A percentile compares a stretch with the other conserved stretches of the same genome.
phyloP scores from a whole-genome alignment of 371 early-diverging fungal species.

The Gilbertella persicaria region DNA sequence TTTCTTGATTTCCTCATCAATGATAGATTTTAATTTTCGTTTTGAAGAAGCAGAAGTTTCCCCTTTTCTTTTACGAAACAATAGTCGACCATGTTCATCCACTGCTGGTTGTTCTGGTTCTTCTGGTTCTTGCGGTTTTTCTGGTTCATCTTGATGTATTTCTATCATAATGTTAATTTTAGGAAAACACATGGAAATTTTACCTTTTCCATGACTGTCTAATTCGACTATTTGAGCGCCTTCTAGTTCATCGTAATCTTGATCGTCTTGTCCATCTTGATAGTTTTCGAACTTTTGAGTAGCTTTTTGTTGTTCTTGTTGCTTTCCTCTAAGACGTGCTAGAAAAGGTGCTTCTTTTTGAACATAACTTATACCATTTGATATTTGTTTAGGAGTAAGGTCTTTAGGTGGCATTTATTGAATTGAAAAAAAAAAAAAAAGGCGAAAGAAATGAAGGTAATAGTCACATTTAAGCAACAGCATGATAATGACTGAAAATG shows the following conservation, averaged over 20 bases:
- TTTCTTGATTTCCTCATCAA: conserved; percentile 23
- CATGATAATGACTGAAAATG: conserved; percentile 5
- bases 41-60: conserved; percentile 8
- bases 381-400: conserved; percentile 48
- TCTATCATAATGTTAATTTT: no score
- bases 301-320: conserved; percentile 22
- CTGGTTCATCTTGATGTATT: conserved; percentile 30
- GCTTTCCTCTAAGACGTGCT: conserved; percentile 33
- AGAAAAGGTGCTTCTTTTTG: conserved; percentile 52
- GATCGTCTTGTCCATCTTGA: conserved; percentile 48
- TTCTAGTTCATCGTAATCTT: conserved; percentile 50
- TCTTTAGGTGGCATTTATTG: conserved; percentile 28
- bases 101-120: conserved; percentile 33
- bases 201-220: conserved; percentile 52
- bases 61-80: conserved; percentile 39
- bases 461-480: neutral
- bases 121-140: conserved; percentile 15
- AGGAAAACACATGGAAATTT: no score
- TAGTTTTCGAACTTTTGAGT: conserved; percentile 37
- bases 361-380: conserved; percentile 45
- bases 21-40: conserved; percentile 21
- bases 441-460: neutral
- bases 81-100: conserved; percentile 42
- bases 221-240: conserved; percentile 51
- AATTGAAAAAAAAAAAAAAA: neutral